Conservation (phyloP, 2,329 filamentous ascomycete species). For the Corynespora cassiicola region DNA sequence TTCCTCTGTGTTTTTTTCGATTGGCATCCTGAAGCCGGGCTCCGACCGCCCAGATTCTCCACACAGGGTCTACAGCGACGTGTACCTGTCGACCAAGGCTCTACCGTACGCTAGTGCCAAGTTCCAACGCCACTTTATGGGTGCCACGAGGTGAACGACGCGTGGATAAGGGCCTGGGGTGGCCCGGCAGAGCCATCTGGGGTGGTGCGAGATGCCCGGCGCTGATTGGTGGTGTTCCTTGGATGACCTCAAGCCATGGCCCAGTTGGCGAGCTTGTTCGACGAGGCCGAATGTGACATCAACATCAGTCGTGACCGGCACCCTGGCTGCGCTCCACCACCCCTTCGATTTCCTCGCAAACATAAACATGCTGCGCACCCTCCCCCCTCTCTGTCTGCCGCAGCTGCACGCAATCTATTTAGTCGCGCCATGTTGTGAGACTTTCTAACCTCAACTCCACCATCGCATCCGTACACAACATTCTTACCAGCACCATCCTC, state of each 20-base stretch:
- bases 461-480: conserved; percentile 8
- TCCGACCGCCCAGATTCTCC: no score
- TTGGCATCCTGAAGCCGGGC: no score
- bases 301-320: no score
- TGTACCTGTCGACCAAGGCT: no score
- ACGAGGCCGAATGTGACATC: conserved; percentile 8
- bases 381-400: conserved; percentile 21
- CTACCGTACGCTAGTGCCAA: conserved; percentile 6
- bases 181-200: background rate
- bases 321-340: conserved; percentile 1
- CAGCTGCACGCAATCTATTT: conserved; percentile 21
- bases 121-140: conserved; percentile 1
- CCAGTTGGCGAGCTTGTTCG: conserved; percentile 5
- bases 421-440: conserved; percentile 19
- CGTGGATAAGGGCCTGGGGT: conserved; percentile 6
- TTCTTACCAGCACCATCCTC: background rate
- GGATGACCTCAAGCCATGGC: conserved; percentile 24
- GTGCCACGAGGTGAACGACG: conserved; percentile 10
- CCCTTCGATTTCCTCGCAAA: conserved; percentile 29
- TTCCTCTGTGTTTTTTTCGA: no score
- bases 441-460: conserved; percentile 1
- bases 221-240: conserved; percentile 25
- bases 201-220: conserved; percentile 12
- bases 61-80: no score
- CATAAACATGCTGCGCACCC: conserved; percentile 39